Evolutionary conservation across 768 basidiomycete species (phyloP).

Genomic region (Termitomyces sp.): DNA sequence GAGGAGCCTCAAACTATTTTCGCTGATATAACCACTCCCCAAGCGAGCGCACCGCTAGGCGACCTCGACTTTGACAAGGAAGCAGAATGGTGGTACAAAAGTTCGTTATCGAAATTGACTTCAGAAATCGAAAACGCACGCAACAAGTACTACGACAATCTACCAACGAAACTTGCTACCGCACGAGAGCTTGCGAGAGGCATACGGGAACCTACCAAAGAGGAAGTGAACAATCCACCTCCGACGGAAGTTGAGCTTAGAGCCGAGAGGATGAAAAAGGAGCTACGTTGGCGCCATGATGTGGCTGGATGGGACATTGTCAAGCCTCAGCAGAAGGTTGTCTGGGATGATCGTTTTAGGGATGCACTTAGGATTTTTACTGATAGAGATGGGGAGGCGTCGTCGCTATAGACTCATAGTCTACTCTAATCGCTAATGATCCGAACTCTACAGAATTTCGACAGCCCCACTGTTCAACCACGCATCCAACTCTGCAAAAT

Average conservation of each 20-base stretch:
- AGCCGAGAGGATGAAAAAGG: conserved; percentile 86
- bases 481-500: conserved; percentile 64
- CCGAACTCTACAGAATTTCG: conserved; percentile 39
- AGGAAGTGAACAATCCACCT: conserved; percentile 75
- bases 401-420: conserved; percentile 13
- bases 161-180: conserved; percentile 62
- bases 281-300: conserved; percentile 81
- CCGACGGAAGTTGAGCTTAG: conserved; percentile 87
- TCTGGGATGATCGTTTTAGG: conserved; percentile 78
- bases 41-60: conserved; percentile 26
- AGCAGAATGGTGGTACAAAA: conserved; percentile 68
- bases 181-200: conserved; percentile 78
- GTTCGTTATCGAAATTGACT: conserved; percentile 51
- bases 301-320: conserved; percentile 79
- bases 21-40: conserved; percentile 23
- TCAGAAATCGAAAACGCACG: conserved; percentile 67
- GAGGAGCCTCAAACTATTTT: conserved; percentile 20
- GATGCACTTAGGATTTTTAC: conserved; percentile 61
- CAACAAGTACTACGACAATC: conserved; percentile 70
- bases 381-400: conserved; percentile 21
- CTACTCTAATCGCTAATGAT: conserved; percentile 4
- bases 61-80: conserved; percentile 77
- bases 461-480: conserved; percentile 70
- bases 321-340: conserved; percentile 55
- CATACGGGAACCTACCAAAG: conserved; percentile 81